phyloP scores from a whole-genome alignment of 169 alveolate genomes.

The Theileria sp. region DNA sequence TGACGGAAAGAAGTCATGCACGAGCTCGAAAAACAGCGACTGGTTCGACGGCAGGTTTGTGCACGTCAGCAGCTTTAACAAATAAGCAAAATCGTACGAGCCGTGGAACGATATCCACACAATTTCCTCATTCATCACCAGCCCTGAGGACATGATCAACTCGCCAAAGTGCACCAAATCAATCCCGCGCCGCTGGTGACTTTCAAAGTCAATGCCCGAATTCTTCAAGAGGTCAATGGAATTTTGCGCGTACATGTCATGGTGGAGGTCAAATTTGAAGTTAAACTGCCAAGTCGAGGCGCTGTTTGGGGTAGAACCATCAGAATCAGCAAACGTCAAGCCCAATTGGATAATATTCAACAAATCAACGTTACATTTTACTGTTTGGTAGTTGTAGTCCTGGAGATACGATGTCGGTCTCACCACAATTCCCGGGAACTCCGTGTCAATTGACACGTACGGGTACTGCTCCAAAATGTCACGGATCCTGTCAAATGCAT shows the following conservation, averaged over 20 bases:
- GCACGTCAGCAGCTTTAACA: constrained; percentile 88
- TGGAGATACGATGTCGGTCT: constrained; percentile 85
- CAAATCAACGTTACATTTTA: constrained; percentile 92
- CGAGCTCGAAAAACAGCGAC: constrained; percentile 86
- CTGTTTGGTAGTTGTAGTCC: constrained; percentile 93
- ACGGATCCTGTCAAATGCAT: constrained; percentile 86
- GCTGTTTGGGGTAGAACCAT: constrained; percentile 87
- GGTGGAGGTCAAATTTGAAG: constrained; percentile 89
- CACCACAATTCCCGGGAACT: constrained; percentile 91
- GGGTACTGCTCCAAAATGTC: constrained; percentile 88
- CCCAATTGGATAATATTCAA: constrained; percentile 95
- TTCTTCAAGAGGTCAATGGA: constrained; percentile 89
- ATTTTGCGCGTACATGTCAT: constrained; percentile 90
- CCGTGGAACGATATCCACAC: constrained; percentile 98
- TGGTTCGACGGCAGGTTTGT: constrained; percentile 90
- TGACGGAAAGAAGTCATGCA: constrained; percentile 91
- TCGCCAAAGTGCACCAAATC: constrained; percentile 93
- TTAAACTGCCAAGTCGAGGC: constrained; percentile 96
- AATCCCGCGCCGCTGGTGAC: constrained; percentile 90
- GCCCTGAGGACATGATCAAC: constrained; percentile 90
- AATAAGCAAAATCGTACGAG: constrained; percentile 95
- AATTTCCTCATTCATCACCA: constrained; percentile 94
- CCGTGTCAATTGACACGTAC: constrained; percentile 89
- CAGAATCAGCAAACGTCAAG: constrained; percentile 90
- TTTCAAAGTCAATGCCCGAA: constrained; percentile 95